Evolutionary conservation across 2,329 filamentous ascomycete species (phyloP).

Genomic region (Penicillium aurantiogriseum): DNA sequence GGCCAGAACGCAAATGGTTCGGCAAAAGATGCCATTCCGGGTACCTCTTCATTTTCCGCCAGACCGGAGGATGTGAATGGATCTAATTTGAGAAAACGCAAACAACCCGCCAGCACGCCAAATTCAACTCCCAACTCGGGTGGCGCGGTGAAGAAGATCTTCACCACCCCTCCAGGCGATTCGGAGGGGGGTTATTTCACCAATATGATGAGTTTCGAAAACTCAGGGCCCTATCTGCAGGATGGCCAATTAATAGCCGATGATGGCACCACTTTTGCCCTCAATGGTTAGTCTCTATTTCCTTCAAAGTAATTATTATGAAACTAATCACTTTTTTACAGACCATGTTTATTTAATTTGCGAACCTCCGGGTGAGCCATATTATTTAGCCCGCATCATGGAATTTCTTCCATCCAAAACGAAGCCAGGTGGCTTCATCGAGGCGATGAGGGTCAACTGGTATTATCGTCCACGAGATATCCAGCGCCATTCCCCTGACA

Average conservation of each 20-base stretch:
- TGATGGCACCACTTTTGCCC: constrained; percentile 77
- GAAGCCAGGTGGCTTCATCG: constrained; percentile 69
- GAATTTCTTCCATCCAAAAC: constrained; percentile 87
- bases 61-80: constrained; percentile 45
- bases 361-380: constrained; percentile 95
- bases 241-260: constrained; percentile 81
- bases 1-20: constrained; percentile 32
- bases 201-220: constrained; percentile 87
- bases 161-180: constrained; percentile 36
- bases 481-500: constrained; percentile 85
- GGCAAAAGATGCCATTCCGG: constrained; percentile 53
- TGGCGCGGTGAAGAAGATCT: constrained; percentile 37
- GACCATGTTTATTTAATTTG: constrained; percentile 94
- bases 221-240: constrained; percentile 65
- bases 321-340: constrained; percentile 43
- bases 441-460: constrained; percentile 93
- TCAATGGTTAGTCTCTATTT: constrained; percentile 70
- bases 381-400: constrained; percentile 97
- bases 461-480: constrained; percentile 97
- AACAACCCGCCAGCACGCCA: constrained; percentile 58
- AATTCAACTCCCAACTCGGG: constrained; percentile 33
- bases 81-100: constrained; percentile 74
- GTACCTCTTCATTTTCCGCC: constrained; percentile 59
- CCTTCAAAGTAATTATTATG: constrained; percentile 2
- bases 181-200: constrained; percentile 54